These are phyloP conservation scores for Verticillium tricorpus DNA, from an alignment of 2,329 filamentous ascomycete genomes.

Conservation along the genomic window DNA sequence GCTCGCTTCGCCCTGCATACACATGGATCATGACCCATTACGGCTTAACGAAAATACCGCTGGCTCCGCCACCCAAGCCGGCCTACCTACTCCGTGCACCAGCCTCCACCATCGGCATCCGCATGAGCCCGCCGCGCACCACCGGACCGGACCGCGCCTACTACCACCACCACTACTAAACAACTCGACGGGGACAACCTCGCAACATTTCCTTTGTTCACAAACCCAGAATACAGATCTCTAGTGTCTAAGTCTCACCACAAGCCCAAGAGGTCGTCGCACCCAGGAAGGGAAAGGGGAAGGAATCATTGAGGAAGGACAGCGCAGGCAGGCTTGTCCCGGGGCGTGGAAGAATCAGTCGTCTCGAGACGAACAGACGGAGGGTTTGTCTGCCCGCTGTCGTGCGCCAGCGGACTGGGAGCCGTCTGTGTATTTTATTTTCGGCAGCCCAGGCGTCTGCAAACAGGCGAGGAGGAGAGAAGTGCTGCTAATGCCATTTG, in stretches of 20 bases:
- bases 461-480: neutral
- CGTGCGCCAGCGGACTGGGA: neutral
- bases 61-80: neutral
- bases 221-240: neutral
- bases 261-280: neutral
- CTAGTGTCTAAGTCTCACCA: neutral
- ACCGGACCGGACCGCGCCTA: neutral
- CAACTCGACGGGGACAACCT: neutral
- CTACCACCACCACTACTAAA: neutral
- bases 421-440: neutral
- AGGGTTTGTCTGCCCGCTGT: neutral
- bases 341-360: neutral
- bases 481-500: neutral
- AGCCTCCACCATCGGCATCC: neutral
- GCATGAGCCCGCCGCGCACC: neutral
- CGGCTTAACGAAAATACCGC: constrained; percentile 2
- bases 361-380: neutral
- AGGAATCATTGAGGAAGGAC: neutral
- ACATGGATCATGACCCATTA: constrained; percentile 15
- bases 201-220: neutral
- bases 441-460: neutral
- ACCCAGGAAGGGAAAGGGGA: neutral
- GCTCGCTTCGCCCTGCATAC: neutral
- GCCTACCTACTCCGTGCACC: neutral
- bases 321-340: neutral